phyloP scores from a whole-genome alignment of 306 rosid genomes.

The Cucumis sativus region DNA sequence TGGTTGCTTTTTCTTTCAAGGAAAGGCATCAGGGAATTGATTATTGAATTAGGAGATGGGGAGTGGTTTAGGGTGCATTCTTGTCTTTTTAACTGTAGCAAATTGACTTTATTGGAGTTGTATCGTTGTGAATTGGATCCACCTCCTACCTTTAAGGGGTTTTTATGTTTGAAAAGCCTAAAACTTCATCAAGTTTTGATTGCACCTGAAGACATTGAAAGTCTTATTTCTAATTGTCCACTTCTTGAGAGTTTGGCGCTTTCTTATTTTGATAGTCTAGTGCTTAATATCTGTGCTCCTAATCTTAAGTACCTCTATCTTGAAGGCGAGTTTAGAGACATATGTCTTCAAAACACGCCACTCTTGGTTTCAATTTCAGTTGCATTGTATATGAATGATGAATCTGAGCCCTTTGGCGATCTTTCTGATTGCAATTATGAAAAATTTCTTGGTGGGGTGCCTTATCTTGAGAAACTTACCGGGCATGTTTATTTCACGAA shows the following conservation, averaged over 20 bases:
- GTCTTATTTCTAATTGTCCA: conserved; percentile 60
- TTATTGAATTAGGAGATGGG: conserved; percentile 57
- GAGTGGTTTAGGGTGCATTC: conserved; percentile 73
- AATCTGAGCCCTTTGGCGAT: conserved; percentile 48
- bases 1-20: conserved; percentile 88
- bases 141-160: conserved; percentile 53
- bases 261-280: conserved; percentile 49
- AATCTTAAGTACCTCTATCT: conserved; percentile 66
- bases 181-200: conserved; percentile 61
- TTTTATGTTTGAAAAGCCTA: conserved; percentile 50
- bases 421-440: conserved; percentile 56
- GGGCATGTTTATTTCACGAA: conserved; percentile 83
- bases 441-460: conserved; percentile 76
- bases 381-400: conserved; percentile 66
- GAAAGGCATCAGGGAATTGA: conserved; percentile 55
- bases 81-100: conserved; percentile 57
- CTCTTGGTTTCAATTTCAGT: conserved; percentile 45
- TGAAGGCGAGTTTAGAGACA: conserved; percentile 82
- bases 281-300: conserved; percentile 56
- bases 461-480: conserved; percentile 64
- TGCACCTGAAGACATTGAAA: conserved; percentile 57
- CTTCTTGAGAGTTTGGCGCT: conserved; percentile 65
- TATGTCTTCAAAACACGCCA: conserved; percentile 63
- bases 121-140: conserved; percentile 75
- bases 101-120: conserved; percentile 54